Conservation (phyloP, 2,329 filamentous ascomycete species). For the Penicillium sp. region DNA sequence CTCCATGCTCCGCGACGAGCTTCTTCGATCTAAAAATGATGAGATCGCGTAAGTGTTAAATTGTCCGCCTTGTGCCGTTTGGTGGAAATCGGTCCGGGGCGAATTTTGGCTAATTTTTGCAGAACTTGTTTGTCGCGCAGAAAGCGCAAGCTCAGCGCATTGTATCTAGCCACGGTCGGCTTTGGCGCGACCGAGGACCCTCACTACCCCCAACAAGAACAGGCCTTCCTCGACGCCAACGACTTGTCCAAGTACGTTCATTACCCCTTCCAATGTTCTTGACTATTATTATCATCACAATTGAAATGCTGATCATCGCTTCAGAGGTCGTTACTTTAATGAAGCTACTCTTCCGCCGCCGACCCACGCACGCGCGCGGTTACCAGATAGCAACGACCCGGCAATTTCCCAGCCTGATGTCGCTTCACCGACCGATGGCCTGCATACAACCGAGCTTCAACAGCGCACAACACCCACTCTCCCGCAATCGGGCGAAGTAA, state of each 20-base stretch:
- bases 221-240: constrained; percentile 59
- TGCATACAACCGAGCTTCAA: constrained; percentile 12
- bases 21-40: constrained; percentile 53
- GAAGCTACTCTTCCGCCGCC: constrained; percentile 54
- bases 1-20: constrained; percentile 54
- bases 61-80: constrained; percentile 14
- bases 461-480: constrained; percentile 2
- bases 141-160: constrained; percentile 87
- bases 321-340: constrained; percentile 60
- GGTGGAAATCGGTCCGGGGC: constrained; percentile 10
- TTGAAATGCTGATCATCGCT: constrained; percentile 23
- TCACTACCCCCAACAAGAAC: constrained; percentile 51
- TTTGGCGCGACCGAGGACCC: constrained; percentile 55
- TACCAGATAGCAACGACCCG: constrained; percentile 27
- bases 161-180: constrained; percentile 77
- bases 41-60: constrained; percentile 53
- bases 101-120: constrained; percentile 41
- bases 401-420: constrained; percentile 29
- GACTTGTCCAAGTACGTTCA: constrained; percentile 58
- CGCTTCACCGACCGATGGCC: constrained; percentile 25
- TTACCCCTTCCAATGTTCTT: constrained; percentile 4
- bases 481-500: constrained; percentile 2
- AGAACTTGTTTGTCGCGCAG: constrained; percentile 70
- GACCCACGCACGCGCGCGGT: constrained; percentile 27
- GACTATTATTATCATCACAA: not conserved